Percentiles rank a stretch among this genome's conserved stretches.
Evolutionary conservation across 2,329 filamentous ascomycete species (phyloP).

Genomic region (Xylaria sp.): DNA sequence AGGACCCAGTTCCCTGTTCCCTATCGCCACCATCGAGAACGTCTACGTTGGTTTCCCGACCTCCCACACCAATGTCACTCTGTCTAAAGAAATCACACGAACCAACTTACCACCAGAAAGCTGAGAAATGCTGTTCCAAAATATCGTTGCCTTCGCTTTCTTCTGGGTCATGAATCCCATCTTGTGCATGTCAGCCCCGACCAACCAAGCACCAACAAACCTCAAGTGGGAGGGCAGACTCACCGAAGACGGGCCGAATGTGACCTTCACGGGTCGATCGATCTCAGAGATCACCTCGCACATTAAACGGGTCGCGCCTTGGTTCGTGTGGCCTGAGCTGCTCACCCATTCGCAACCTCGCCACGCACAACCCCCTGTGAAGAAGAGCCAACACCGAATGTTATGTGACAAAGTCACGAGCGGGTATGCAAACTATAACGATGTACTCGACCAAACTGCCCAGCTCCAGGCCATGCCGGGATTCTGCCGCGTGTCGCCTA

Average conservation of each 20-base stretch:
- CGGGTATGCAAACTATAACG: conserved; percentile 5
- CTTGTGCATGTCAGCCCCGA: too few relatives aligned
- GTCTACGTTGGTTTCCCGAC: not conserved
- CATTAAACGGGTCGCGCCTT: conserved; percentile 1
- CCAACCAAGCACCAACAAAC: not conserved
- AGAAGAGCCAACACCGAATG: conserved; percentile 1
- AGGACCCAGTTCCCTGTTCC: too few relatives aligned
- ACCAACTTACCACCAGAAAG: not conserved
- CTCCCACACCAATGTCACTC: not conserved
- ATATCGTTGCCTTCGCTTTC: not conserved
- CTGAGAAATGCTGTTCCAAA: not conserved
- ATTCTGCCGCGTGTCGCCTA: conserved; percentile 5
- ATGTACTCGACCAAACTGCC: not conserved
- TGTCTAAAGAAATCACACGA: not conserved
- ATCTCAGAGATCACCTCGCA: conserved; percentile 11
- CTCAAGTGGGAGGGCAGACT: conserved; percentile 12
- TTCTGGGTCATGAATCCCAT: not conserved
- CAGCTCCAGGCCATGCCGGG: conserved; percentile 4
- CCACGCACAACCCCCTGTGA: not conserved
- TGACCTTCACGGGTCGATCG: conserved; percentile 1
- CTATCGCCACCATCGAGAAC: not conserved
- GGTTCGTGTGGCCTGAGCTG: not conserved
- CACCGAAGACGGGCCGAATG: conserved; percentile 23
- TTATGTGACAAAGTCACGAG: not conserved
- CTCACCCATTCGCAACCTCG: not conserved